Evolutionary conservation across 495 filamentous ascomycete species (phyloP).

Genomic region (Antarctomyces pellizariae): DNA sequence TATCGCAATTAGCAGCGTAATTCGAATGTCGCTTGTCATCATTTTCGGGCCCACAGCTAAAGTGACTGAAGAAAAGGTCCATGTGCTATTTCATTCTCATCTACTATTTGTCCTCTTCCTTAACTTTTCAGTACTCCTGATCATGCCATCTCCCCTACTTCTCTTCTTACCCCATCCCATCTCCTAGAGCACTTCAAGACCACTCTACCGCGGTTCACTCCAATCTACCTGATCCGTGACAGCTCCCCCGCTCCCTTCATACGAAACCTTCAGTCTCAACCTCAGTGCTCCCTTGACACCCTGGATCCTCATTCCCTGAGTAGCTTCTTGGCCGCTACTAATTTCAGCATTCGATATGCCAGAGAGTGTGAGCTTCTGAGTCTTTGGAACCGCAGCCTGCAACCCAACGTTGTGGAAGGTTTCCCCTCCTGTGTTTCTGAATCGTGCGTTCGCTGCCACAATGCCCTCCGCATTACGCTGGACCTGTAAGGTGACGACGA

Average conservation of each 20-base stretch:
- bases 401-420: slow-evolving; percentile 48
- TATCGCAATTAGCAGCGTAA: no score
- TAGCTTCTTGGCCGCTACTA: slow-evolving; percentile 54
- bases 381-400: slow-evolving; percentile 90
- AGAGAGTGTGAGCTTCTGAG: slow-evolving; percentile 73
- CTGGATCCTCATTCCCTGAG: slow-evolving; percentile 65
- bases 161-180: no score
- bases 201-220: slow-evolving; percentile 42
- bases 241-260: slow-evolving; percentile 35
- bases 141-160: no score
- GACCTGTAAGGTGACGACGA: slow-evolving; percentile 55
- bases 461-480: slow-evolving; percentile 52
- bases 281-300: slow-evolving; percentile 76
- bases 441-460: slow-evolving; percentile 58
- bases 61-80: no score
- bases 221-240: slow-evolving; percentile 91
- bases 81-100: no score
- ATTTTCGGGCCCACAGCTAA: no score
- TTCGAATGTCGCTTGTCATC: no score
- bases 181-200: no score
- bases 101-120: no score
- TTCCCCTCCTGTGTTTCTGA: slow-evolving; percentile 48
- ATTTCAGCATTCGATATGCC: slow-evolving; percentile 64
- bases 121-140: no score
- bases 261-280: slow-evolving; percentile 66